Conservation (phyloP, 352 stramenopile genomes). For the Globisporangium acanthophoron region DNA sequence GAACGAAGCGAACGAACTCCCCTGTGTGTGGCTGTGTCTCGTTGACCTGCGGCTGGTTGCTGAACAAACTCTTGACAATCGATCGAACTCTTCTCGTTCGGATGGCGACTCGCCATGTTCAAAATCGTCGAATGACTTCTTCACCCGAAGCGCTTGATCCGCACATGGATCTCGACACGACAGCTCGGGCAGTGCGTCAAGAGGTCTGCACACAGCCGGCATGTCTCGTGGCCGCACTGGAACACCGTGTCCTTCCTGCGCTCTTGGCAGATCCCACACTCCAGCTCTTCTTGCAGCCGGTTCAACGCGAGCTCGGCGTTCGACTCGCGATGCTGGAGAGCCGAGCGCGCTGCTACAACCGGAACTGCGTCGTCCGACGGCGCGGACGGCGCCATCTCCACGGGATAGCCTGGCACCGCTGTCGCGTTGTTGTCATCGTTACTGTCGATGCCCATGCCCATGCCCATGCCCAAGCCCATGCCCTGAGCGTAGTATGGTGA, state of each 20-base stretch:
- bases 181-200: slow-evolving; percentile 68
- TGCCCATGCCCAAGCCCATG: background rate
- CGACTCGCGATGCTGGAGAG: slow-evolving; percentile 31
- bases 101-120: too few relatives aligned
- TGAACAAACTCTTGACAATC: too few relatives aligned
- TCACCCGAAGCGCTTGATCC: slow-evolving; percentile 65
- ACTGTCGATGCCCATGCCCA: too few relatives aligned
- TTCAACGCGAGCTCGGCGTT: slow-evolving; percentile 51
- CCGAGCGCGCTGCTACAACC: background rate
- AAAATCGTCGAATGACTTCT: too few relatives aligned
- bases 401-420: slow-evolving; percentile 1
- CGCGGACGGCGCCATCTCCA: slow-evolving; percentile 10
- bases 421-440: background rate
- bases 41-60: too few relatives aligned
- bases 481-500: background rate
- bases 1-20: too few relatives aligned
- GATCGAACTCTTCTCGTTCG: too few relatives aligned
- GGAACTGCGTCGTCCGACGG: slow-evolving; percentile 5
- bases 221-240: slow-evolving; percentile 84
- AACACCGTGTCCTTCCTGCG: slow-evolving; percentile 75
- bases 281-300: slow-evolving; percentile 52
- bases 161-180: slow-evolving; percentile 62
- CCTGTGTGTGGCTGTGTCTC: too few relatives aligned
- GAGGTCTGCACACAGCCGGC: slow-evolving; percentile 39
- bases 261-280: slow-evolving; percentile 77